phyloP scores from a whole-genome alignment of 192 early-diverging fungal genomes.

The Phycomyces blakesleeanus region DNA sequence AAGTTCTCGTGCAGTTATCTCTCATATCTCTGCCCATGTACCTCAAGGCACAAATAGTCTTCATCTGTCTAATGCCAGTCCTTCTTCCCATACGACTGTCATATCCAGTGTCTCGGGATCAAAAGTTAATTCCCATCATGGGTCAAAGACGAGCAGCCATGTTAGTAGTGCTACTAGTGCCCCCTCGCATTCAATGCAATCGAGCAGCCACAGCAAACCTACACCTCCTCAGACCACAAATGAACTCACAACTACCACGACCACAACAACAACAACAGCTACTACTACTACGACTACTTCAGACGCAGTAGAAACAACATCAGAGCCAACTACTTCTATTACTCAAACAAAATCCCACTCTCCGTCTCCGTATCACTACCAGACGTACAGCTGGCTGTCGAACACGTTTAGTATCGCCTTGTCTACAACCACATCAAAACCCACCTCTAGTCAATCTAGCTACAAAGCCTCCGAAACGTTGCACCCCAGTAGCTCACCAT shows the following conservation, averaged over 20 bases:
- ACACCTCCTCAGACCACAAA: too few species aligned
- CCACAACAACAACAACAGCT: not conserved
- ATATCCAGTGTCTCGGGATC: not conserved
- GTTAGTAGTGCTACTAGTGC: too few species aligned
- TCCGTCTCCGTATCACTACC: slow-evolving; percentile 20
- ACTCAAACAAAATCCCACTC: slow-evolving; percentile 2
- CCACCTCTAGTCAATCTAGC: not conserved
- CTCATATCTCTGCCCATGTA: too few species aligned
- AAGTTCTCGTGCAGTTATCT: too few species aligned
- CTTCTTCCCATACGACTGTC: too few species aligned
- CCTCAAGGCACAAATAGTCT: too few species aligned
- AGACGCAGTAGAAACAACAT: not conserved
- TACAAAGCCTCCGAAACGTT: not conserved
- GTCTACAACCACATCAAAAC: not conserved
- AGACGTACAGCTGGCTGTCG: slow-evolving; percentile 22
- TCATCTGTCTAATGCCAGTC: too few species aligned
- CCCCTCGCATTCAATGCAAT: too few species aligned
- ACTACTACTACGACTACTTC: slow-evolving; percentile 9
- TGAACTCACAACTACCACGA: slow-evolving; percentile 5
- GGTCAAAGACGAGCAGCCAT: too few species aligned
- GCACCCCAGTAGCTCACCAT: too few species aligned
- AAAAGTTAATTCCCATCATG: too few species aligned
- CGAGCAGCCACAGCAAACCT: not conserved
- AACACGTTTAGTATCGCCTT: slow-evolving; percentile 7
- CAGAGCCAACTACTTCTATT: slow-evolving; percentile 1